Percentiles rank a stretch among this genome's conserved stretches.
phyloP scores from a whole-genome alignment of 2,329 filamentous ascomycete genomes.

The Spiromastix sp. region DNA sequence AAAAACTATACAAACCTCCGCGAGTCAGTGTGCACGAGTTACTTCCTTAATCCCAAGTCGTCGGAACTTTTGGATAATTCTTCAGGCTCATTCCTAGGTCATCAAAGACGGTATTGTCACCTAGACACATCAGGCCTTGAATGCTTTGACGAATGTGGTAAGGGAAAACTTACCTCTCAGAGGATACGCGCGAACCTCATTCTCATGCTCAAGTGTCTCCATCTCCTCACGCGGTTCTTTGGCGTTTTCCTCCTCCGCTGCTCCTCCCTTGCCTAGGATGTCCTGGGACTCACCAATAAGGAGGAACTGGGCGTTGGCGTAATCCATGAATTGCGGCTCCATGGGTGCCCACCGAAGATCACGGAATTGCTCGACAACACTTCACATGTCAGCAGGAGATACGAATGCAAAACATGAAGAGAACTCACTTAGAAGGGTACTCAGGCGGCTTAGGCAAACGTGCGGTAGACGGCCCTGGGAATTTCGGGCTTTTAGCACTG shows the following conservation, averaged over 20 bases:
- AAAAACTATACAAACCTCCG: no score
- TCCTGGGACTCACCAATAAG: constrained; percentile 54
- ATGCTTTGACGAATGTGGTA: no score
- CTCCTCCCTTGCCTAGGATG: constrained; percentile 24
- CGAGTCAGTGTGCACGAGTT: no score
- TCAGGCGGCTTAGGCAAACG: constrained; percentile 55
- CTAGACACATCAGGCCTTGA: constrained; percentile 25
- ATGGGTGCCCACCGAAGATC: constrained; percentile 64
- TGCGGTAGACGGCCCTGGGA: constrained; percentile 53
- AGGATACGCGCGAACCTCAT: constrained; percentile 55
- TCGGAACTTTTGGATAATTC: constrained; percentile 54
- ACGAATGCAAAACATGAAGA: not conserved
- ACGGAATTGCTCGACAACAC: constrained; percentile 61
- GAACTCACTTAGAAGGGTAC: constrained; percentile 57
- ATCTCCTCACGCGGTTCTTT: constrained; percentile 59
- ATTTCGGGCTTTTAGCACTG: constrained; percentile 69
- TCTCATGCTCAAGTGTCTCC: constrained; percentile 65
- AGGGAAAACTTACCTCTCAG: constrained; percentile 37
- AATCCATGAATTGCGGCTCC: constrained; percentile 63
- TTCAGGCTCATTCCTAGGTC: constrained; percentile 49
- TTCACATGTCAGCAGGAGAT: constrained; percentile 19
- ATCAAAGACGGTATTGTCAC: constrained; percentile 50
- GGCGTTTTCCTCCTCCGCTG: constrained; percentile 29
- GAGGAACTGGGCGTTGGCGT: constrained; percentile 64
- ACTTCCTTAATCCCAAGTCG: constrained; percentile 47